These are phyloP conservation scores for Ochetophila trinervis DNA, from an alignment of 306 rosid genomes.

Conservation along the genomic window DNA sequence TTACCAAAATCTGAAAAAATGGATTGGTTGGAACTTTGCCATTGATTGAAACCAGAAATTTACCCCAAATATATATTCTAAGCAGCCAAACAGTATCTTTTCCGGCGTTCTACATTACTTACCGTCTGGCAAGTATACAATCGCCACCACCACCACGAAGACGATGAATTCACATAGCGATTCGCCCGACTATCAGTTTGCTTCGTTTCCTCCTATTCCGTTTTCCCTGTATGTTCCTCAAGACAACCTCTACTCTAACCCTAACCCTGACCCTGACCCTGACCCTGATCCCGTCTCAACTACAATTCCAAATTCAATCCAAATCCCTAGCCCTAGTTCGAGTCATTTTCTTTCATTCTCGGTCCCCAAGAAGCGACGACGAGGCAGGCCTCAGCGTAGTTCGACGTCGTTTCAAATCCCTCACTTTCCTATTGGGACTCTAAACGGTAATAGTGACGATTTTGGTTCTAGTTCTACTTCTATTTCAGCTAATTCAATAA, in stretches of 20 bases:
- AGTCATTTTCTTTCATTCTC: slow-evolving; percentile 54
- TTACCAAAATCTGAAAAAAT: no score
- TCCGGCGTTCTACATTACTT: slow-evolving; percentile 1
- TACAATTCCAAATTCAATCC: slow-evolving; percentile 13
- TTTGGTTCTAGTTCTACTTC: slow-evolving; percentile 32
- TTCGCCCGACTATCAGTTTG: slow-evolving; percentile 32
- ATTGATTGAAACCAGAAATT: neutral
- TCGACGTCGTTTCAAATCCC: slow-evolving; percentile 57
- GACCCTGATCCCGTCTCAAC: slow-evolving; percentile 9
- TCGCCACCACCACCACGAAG: slow-evolving; percentile 5
- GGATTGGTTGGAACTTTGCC: no score
- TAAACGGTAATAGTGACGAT: slow-evolving; percentile 32
- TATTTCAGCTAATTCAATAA: slow-evolving; percentile 27
- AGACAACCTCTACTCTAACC: slow-evolving; percentile 45
- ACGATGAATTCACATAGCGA: slow-evolving; percentile 41
- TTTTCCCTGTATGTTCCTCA: slow-evolving; percentile 35
- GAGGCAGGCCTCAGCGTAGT: slow-evolving; percentile 77
- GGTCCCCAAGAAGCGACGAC: slow-evolving; percentile 80
- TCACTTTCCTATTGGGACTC: slow-evolving; percentile 26
- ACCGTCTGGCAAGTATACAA: neutral
- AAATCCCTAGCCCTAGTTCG: slow-evolving; percentile 34
- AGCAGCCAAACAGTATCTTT: slow-evolving; percentile 15
- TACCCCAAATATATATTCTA: neutral
- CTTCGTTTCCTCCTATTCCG: slow-evolving; percentile 51
- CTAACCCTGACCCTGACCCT: slow-evolving; percentile 17